Evolutionary conservation across 352 stramenopile genomes (phyloP).

Genomic region (Globisporangium spinosum): DNA sequence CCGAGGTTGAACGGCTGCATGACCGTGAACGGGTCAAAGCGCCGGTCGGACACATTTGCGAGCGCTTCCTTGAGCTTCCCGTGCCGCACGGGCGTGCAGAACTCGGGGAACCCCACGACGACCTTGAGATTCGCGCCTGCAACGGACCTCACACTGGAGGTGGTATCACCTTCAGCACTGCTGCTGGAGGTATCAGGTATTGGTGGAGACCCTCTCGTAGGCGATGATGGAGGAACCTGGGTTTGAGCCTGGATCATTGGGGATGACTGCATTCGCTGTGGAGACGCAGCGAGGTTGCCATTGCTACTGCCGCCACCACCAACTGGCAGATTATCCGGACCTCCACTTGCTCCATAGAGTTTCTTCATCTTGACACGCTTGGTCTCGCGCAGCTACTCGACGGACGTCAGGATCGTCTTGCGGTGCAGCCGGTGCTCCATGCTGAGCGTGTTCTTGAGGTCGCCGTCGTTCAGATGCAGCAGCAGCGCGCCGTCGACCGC

Average conservation of each 20-base stretch:
- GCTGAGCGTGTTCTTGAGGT: slow-evolving; percentile 92
- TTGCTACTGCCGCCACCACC: not conserved
- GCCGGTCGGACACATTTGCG: slow-evolving; percentile 70
- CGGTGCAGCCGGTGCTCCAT: slow-evolving; percentile 94
- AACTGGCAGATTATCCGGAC: slow-evolving; percentile 12
- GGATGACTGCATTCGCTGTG: slow-evolving; percentile 4
- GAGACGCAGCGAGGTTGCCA: not conserved
- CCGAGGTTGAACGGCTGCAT: slow-evolving; percentile 66
- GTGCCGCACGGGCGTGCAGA: slow-evolving; percentile 83
- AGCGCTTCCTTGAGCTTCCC: slow-evolving; percentile 87
- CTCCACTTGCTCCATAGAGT: slow-evolving; percentile 30
- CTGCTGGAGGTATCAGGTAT: not conserved
- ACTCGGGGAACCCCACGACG: slow-evolving; percentile 67
- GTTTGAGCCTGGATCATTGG: not conserved
- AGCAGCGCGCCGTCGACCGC: slow-evolving; percentile 88
- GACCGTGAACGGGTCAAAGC: slow-evolving; percentile 84
- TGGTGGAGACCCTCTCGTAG: not conserved
- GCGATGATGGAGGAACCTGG: not conserved
- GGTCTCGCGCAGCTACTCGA: slow-evolving; percentile 62
- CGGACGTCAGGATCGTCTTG: slow-evolving; percentile 94
- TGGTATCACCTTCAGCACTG: not conserved
- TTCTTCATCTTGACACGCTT: slow-evolving; percentile 47
- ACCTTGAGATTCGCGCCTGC: slow-evolving; percentile 28
- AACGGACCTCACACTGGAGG: slow-evolving; percentile 2
- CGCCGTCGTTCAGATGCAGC: slow-evolving; percentile 87